A percentile compares a stretch with the other conserved stretches of the same genome.
Conservation (phyloP, 2,329 filamentous ascomycete genomes). For the Trichophyton simii region DNA sequence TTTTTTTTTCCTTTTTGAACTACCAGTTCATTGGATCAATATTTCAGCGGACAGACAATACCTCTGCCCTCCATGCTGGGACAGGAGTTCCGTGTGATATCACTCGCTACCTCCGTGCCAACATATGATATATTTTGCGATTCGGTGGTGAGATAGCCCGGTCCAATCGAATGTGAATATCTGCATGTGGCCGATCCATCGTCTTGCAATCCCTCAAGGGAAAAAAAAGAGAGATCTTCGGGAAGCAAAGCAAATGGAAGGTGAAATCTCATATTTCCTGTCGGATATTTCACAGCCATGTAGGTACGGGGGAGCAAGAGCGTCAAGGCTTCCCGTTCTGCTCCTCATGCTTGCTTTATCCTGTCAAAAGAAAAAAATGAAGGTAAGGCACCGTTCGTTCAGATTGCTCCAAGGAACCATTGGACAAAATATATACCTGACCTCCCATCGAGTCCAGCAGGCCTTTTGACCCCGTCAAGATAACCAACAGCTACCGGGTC, state of each 20-base stretch:
- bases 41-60: neutral
- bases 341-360: slow-evolving; percentile 1
- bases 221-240: neutral
- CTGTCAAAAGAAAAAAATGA: neutral
- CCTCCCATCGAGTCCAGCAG: neutral
- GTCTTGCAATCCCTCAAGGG: neutral
- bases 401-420: neutral
- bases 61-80: slow-evolving; percentile 1
- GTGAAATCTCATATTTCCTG: neutral
- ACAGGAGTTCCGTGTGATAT: slow-evolving; percentile 13
- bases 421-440: neutral
- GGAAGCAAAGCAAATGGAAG: neutral
- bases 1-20: neutral
- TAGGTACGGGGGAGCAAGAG: neutral
- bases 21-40: neutral
- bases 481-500: neutral
- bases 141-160: slow-evolving; percentile 21
- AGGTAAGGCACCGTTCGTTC: neutral
- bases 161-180: slow-evolving; percentile 17
- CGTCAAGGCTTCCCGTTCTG: neutral
- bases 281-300: neutral
- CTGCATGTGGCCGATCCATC: slow-evolving; percentile 17
- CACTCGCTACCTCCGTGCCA: slow-evolving; percentile 10
- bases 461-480: neutral
- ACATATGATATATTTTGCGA: slow-evolving; percentile 7